These are phyloP conservation scores for Setaria italica DNA, from an alignment of 202 grass and related monocot genomes.

Conservation along the genomic window DNA sequence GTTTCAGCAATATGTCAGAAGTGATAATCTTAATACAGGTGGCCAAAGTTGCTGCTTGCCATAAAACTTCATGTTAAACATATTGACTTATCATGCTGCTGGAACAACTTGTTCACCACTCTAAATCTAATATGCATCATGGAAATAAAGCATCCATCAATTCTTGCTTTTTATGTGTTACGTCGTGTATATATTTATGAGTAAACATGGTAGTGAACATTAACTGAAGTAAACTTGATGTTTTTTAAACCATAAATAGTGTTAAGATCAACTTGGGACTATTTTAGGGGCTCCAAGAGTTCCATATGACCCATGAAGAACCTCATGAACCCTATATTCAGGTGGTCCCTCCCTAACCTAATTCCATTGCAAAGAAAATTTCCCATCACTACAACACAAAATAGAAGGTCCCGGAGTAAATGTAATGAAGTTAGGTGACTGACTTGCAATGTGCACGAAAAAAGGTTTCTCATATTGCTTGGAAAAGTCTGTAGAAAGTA, in stretches of 20 bases:
- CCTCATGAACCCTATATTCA: conserved; percentile 6
- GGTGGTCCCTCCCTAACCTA: neutral
- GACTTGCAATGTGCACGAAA: neutral
- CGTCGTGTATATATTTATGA: neutral
- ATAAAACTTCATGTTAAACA: neutral
- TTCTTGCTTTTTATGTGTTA: neutral
- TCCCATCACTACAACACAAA: neutral
- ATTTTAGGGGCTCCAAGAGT: neutral
- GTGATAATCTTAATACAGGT: neutral
- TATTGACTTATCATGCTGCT: neutral
- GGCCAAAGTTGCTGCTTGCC: neutral
- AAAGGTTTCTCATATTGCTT: conserved; percentile 5
- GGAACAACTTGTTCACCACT: neutral
- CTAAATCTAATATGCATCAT: neutral
- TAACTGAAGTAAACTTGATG: neutral
- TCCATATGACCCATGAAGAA: neutral
- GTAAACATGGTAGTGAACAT: neutral
- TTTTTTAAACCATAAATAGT: neutral
- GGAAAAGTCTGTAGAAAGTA: neutral
- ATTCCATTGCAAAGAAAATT: neutral
- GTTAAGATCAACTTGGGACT: neutral
- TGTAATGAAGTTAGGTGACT: conserved; percentile 13
- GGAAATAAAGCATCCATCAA: conserved; percentile 20
- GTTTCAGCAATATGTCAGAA: conserved; percentile 19
- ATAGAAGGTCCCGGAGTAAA: neutral